These are phyloP conservation scores for Suillus ampliporus DNA, from an alignment of 768 basidiomycete genomes.

Conservation along the genomic window DNA sequence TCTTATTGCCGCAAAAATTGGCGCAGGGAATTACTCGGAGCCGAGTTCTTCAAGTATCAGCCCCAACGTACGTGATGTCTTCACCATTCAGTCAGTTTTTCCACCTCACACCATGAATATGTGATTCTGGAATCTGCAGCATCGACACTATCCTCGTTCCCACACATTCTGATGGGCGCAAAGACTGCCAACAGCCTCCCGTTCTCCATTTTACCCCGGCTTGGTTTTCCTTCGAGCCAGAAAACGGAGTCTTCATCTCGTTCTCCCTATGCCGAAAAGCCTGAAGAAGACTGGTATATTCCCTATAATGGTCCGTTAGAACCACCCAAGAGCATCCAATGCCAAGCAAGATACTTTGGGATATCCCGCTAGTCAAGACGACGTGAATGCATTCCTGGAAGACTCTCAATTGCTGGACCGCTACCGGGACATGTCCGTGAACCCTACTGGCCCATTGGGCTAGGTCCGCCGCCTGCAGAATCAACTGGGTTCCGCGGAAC, in stretches of 20 bases:
- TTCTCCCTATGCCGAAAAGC: conserved; percentile 18
- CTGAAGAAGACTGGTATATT: conserved; percentile 62
- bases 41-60: not conserved
- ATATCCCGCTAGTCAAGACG: conserved; percentile 39
- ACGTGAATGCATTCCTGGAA: conserved; percentile 35
- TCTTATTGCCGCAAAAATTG: conserved; percentile 2
- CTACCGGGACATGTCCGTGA: conserved; percentile 25
- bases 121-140: not conserved
- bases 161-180: conserved; percentile 38
- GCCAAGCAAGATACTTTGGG: conserved; percentile 49
- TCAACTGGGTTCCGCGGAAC: conserved; percentile 15
- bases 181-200: conserved; percentile 38
- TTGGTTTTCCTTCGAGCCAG: conserved; percentile 31
- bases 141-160: not conserved
- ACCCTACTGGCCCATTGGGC: not conserved
- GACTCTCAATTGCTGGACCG: conserved; percentile 36
- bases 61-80: not conserved
- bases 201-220: conserved; percentile 45
- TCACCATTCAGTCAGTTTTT: conserved; percentile 1
- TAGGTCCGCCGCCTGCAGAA: conserved; percentile 10
- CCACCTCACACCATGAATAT: conserved; percentile 9
- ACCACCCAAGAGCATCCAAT: conserved; percentile 33
- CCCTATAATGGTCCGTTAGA: conserved; percentile 72
- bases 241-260: conserved; percentile 25
- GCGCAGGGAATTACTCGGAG: conserved; percentile 9